phyloP scores from a whole-genome alignment of 805 yeast species.

The Isabelozyma rhagii region DNA sequence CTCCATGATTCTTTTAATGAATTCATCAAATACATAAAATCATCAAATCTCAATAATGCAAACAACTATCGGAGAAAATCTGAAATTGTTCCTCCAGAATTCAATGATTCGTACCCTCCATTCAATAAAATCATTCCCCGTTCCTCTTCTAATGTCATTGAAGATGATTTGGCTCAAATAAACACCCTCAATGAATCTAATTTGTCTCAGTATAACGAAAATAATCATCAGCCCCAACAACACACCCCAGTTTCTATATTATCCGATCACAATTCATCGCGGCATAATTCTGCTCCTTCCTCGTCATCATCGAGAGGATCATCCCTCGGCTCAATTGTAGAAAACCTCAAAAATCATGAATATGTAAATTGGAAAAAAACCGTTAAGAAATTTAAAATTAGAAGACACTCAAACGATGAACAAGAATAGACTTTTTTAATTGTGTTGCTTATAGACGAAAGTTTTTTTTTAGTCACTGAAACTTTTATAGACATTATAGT shows the following conservation, averaged over 20 bases:
- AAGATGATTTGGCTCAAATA: neutral
- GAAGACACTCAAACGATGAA: slow-evolving; percentile 22
- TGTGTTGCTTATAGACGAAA: neutral
- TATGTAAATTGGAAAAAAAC: slow-evolving; percentile 23
- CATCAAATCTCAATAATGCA: slow-evolving; percentile 1
- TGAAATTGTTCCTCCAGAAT: slow-evolving; percentile 18
- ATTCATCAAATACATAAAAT: slow-evolving; percentile 20
- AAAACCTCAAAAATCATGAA: slow-evolving; percentile 22
- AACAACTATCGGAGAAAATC: slow-evolving; percentile 12
- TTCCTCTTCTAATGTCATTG: neutral
- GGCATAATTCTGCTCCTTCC: slow-evolving; percentile 7
- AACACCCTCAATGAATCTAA: neutral
- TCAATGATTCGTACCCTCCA: neutral
- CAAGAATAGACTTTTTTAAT: neutral
- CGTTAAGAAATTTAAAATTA: slow-evolving; percentile 26
- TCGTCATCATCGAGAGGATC: slow-evolving; percentile 22
- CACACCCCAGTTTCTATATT: neutral
- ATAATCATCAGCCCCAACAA: neutral
- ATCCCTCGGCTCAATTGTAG: slow-evolving; percentile 29
- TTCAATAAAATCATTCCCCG: neutral
- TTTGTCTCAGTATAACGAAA: neutral
- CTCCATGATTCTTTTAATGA: slow-evolving; percentile 31
- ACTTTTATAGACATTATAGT: neutral
- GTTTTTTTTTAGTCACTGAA: neutral
- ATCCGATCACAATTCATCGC: neutral